Base-by-base conservation (phyloP, 1,284 basidiomycete species). In the Ceratobasidium sp. region DNA sequence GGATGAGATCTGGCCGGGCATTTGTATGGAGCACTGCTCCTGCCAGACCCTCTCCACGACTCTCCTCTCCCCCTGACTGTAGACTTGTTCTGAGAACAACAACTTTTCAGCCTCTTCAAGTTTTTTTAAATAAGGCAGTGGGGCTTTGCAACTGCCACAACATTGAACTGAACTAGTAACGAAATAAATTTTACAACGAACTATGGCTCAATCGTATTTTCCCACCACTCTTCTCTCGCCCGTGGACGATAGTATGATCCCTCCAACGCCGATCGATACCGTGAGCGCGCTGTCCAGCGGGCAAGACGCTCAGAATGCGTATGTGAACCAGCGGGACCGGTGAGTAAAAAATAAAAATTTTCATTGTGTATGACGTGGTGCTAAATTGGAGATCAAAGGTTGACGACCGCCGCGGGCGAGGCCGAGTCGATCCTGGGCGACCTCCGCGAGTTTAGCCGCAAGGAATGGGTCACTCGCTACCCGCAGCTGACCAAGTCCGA, bases 381-480 rank as follows among this genome's bases (percentile, higher is more conserved):
- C 10, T 28, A 13, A 13, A 26, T 28, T 54, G 33, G 4, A 4
- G 0, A 17, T 33, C 78, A 68, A 64, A 97, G 95, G 62, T 87
- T 98, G 74, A 88, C 94, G 40, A 86, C 87, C 61, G 94, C 93
- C 28, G 90, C 97, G 80, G 91, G 93, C 81, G 87, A 90, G 0
- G 92, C 95, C 44, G 90, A 90, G 82, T 83, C 86, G 23, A 89
- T 98, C 65, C 87, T 98, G 52, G 86, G 85, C 73, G 92, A 93
- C 81, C 86, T 98, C 44, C 91, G 91, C 79, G 87, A 89, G 79
- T 97, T 97, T 87, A 98, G 94, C 87, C 92, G 92, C 84, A 89
- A 92, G 65, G 89, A 93, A 80, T 97, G 96, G 94, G 89, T 94
- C 52, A 90, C 98, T 42, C 88, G 95, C 78, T 98, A 98, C 84